Evolutionary conservation across 1,284 basidiomycete genomes (phyloP).

Genomic region (Jaminaea rosea): DNA sequence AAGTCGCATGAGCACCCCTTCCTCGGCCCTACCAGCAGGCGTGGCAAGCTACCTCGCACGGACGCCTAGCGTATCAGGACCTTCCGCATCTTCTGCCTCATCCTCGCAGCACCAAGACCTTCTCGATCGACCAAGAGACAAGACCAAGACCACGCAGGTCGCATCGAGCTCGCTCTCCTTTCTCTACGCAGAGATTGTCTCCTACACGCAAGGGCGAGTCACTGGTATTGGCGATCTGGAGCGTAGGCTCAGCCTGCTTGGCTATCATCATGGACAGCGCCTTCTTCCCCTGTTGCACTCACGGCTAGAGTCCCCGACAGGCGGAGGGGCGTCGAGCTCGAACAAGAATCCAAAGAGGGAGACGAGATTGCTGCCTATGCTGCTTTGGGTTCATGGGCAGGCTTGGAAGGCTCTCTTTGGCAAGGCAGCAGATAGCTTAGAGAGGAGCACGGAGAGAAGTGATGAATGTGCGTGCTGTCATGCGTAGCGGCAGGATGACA

Average conservation of each 20-base stretch:
- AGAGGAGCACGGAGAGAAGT: slow-evolving; percentile 86
- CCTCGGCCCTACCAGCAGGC: too few relatives aligned
- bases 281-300: slow-evolving; percentile 24
- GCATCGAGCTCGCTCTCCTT: slow-evolving; percentile 24
- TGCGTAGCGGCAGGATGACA: not conserved
- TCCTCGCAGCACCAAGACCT: slow-evolving; percentile 24
- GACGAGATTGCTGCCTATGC: slow-evolving; percentile 31
- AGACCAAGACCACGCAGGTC: slow-evolving; percentile 21
- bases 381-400: slow-evolving; percentile 51
- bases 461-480: slow-evolving; percentile 83
- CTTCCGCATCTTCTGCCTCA: too few relatives aligned
- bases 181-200: slow-evolving; percentile 37
- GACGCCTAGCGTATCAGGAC: too few relatives aligned
- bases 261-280: slow-evolving; percentile 31
- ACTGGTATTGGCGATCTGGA: slow-evolving; percentile 90
- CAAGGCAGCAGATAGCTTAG: slow-evolving; percentile 82
- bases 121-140: slow-evolving; percentile 37
- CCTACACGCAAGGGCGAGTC: slow-evolving; percentile 85
- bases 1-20: too few relatives aligned
- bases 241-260: slow-evolving; percentile 25
- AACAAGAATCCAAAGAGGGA: slow-evolving; percentile 36
- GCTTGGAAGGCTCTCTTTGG: slow-evolving; percentile 92
- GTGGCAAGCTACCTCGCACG: too few relatives aligned
- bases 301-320: slow-evolving; percentile 25
- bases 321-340: slow-evolving; percentile 8